Evolutionary conservation across 73 alveolate genomes (phyloP).

Genomic region (Paramecium primaurelia): DNA sequence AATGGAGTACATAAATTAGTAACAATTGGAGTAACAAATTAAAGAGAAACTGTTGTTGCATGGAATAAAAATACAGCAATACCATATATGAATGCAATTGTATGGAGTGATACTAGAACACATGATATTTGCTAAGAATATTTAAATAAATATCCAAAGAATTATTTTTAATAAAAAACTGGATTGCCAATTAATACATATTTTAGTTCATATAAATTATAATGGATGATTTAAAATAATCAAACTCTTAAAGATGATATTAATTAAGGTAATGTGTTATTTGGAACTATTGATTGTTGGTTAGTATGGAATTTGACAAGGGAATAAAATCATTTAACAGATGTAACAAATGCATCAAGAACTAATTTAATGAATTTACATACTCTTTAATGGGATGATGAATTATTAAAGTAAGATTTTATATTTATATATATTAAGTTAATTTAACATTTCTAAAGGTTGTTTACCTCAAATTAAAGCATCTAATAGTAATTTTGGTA

Average conservation of each 20-base stretch:
- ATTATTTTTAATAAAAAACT: constrained; percentile 66
- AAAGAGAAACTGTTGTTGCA: constrained; percentile 87
- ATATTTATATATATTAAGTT: neutral
- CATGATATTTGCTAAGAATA: constrained; percentile 64
- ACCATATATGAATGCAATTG: constrained; percentile 78
- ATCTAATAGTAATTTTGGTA: constrained; percentile 66
- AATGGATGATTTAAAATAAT: constrained; percentile 73
- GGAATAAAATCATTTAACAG: constrained; percentile 70
- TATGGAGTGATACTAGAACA: constrained; percentile 84
- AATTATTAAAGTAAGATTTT: neutral
- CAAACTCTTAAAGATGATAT: neutral
- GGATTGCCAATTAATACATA: constrained; percentile 83
- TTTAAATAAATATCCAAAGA: constrained; percentile 51
- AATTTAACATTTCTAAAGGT: constrained; percentile 63
- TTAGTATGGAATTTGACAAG: constrained; percentile 56
- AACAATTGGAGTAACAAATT: constrained; percentile 76
- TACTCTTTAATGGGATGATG: constrained; percentile 72
- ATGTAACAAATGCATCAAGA: constrained; percentile 82
- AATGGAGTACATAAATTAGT: constrained; percentile 26
- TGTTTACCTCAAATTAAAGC: constrained; percentile 65
- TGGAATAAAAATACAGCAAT: constrained; percentile 75
- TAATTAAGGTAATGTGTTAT: constrained; percentile 62
- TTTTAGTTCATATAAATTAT: constrained; percentile 78
- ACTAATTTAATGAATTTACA: constrained; percentile 79
- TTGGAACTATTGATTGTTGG: constrained; percentile 89